Evolutionary conservation across 176 grass and related monocot genomes (phyloP).

Genomic region (Raddia guianensis): DNA sequence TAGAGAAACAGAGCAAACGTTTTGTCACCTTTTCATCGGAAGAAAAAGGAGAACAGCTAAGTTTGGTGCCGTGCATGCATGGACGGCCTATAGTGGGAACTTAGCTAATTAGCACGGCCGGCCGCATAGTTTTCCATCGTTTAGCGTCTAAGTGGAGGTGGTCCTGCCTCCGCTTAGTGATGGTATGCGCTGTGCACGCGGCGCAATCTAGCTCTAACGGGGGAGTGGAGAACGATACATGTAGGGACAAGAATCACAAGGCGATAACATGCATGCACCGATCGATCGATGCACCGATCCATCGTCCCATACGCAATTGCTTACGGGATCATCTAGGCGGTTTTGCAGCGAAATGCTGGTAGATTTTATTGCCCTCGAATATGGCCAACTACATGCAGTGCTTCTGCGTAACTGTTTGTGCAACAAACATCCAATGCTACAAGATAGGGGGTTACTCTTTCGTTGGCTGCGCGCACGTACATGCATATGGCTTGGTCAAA

Average conservation of each 20-base stretch:
- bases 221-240: not conserved
- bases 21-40: conserved; percentile 15
- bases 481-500: too few species aligned
- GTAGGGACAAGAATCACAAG: not conserved
- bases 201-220: not conserved
- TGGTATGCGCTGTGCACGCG: not conserved
- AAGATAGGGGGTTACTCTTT: too few species aligned
- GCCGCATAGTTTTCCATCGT: not conserved
- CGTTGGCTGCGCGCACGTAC: too few species aligned
- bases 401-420: too few species aligned
- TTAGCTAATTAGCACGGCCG: not conserved
- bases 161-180: not conserved
- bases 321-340: not conserved
- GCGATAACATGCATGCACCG: not conserved
- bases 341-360: not conserved
- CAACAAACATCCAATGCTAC: too few species aligned
- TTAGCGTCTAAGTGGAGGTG: conserved; percentile 10
- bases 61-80: not conserved
- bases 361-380: too few species aligned
- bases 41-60: conserved; percentile 2
- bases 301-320: not conserved
- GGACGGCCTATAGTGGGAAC: not conserved
- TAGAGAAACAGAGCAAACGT: not conserved
- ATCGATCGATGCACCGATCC: not conserved
- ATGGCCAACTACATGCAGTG: too few species aligned